Base-by-base conservation (phyloP, 192 early-diverging fungal species). In the Coemansia aciculifera region DNA sequence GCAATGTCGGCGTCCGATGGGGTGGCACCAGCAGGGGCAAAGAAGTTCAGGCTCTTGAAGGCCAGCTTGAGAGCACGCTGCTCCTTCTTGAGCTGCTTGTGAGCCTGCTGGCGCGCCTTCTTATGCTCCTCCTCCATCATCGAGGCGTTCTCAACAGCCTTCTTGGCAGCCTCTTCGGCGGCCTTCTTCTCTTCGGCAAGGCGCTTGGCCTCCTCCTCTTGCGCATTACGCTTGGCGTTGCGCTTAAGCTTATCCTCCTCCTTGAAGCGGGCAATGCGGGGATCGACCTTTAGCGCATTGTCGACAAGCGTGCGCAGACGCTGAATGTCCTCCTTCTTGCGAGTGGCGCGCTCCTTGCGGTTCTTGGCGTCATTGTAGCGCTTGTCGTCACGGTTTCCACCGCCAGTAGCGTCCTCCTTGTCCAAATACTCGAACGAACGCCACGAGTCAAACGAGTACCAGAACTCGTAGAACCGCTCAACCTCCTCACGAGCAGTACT, bases 321-420 rank as follows among this genome's bases (percentile, higher is more conserved):
- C 66, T 90, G 86, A 77, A 89, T 96, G 85, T 99, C 98, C 79
- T 98, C 95, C 88, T 98, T 99, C 92, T 99, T 99, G 66, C 86
- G 87, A 73, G 90, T 89, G 44, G 91, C 87, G 43, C 98, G 90
- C 77, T 92, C 91, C 78, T 93, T 91, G 80, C 88, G 87, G 90
- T 99, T 99, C 88, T 96, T 96, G 72, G 88, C 85, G 79, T 99
- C 98, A 68, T 95, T 86, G 78, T 89, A 95, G 51, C 98, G 88
- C 89, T 94, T 98, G 78, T 98, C 92, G 79, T 99, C 98, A 73
- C 98, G 93, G 85, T 89, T 95, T 67, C 94, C 93, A 24, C 89
- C 89, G 54, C 85, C 86, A 42, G 93, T 94, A 59, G 88, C 89
- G 74, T 93, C 95, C 84, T 99, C 96, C 88, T 99, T 98, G 78